Conservation (phyloP, 352 stramenopile genomes). For the Globisporangium recalcitrans region DNA sequence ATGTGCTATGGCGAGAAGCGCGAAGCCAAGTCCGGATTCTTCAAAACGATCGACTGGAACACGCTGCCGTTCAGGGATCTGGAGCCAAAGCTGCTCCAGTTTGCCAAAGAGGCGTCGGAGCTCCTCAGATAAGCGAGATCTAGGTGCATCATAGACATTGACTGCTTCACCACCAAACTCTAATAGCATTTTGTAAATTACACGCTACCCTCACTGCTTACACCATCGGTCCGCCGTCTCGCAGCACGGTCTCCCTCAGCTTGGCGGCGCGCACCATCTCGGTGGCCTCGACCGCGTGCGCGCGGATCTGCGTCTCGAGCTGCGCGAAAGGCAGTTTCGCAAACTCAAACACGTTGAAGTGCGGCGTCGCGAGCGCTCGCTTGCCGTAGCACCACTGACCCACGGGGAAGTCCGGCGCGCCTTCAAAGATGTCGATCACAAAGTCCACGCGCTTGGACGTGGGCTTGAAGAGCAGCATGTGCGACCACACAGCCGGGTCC, state of each 20-base stretch:
- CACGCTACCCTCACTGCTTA: not conserved
- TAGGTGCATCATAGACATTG: not conserved
- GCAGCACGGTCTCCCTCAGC: not conserved
- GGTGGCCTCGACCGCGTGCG: constrained; percentile 25
- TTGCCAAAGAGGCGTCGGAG: constrained; percentile 25
- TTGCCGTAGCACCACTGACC: constrained; percentile 59
- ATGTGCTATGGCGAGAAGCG: constrained; percentile 43
- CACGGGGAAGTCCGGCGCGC: constrained; percentile 25
- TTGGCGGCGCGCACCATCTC: constrained; percentile 8
- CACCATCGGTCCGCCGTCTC: not conserved
- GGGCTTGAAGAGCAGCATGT: constrained; percentile 57
- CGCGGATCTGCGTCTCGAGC: constrained; percentile 24
- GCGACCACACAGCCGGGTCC: constrained; percentile 60
- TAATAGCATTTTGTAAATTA: not conserved
- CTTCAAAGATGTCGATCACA: constrained; percentile 46
- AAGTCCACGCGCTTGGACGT: constrained; percentile 37
- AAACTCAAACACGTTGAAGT: constrained; percentile 28
- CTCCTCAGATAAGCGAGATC: constrained; percentile 12
- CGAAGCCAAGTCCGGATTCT: constrained; percentile 19
- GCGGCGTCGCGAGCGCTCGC: constrained; percentile 23
- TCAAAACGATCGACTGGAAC: constrained; percentile 30
- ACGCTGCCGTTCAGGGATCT: constrained; percentile 25
- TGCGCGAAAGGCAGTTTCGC: constrained; percentile 20
- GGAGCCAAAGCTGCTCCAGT: constrained; percentile 30
- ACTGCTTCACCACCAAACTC: not conserved